Conservation (phyloP, 2,329 filamentous ascomycete species). For the Pleoardoris graminearum region DNA sequence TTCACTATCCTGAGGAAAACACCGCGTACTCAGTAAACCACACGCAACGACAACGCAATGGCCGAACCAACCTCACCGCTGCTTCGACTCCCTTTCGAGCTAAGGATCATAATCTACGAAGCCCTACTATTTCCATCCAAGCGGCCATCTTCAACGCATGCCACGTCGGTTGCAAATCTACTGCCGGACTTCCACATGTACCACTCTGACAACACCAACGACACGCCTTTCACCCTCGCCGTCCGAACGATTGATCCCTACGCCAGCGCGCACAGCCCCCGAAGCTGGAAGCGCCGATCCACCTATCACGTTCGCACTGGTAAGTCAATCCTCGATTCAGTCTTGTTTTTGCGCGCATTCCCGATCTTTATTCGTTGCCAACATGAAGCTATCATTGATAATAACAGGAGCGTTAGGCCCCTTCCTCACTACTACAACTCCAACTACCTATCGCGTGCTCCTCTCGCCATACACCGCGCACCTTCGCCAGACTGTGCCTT, state of each 20-base stretch:
- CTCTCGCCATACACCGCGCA: constrained; percentile 49
- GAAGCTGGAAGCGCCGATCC: constrained; percentile 40
- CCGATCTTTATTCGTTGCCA: not conserved
- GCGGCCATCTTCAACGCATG: constrained; percentile 32
- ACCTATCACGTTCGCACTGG: constrained; percentile 45
- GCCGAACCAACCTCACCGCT: constrained; percentile 36
- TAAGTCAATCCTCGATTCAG: constrained; percentile 19
- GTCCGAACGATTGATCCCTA: constrained; percentile 52
- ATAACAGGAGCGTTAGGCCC: constrained; percentile 38
- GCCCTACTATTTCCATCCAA: constrained; percentile 47
- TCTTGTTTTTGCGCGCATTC: not conserved
- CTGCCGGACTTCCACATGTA: constrained; percentile 50
- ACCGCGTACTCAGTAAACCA: too few species aligned
- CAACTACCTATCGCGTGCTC: constrained; percentile 61
- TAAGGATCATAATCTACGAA: constrained; percentile 53
- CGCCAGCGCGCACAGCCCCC: constrained; percentile 27
- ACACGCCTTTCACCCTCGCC: constrained; percentile 42
- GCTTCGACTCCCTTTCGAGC: constrained; percentile 51
- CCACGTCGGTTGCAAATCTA: constrained; percentile 39
- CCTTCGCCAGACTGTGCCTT: constrained; percentile 49
- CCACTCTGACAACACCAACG: constrained; percentile 37
- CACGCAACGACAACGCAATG: too few species aligned
- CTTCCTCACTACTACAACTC: constrained; percentile 49
- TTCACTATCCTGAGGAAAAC: too few species aligned
- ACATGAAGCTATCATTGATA: constrained; percentile 7